These are phyloP conservation scores for Crithidia bombi DNA, from an alignment of 208 protist species.

Conservation along the genomic window DNA sequence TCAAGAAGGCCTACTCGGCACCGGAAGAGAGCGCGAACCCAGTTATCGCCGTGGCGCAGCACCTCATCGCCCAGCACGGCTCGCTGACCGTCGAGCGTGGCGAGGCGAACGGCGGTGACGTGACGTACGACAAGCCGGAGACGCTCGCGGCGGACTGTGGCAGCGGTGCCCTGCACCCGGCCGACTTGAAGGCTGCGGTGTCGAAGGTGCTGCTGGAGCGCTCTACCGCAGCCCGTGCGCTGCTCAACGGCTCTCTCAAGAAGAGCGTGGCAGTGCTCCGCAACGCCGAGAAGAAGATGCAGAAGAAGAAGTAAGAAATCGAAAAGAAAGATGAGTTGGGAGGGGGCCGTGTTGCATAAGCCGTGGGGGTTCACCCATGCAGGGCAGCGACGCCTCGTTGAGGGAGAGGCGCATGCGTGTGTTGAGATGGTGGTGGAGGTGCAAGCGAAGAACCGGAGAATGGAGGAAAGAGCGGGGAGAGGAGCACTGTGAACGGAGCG, in stretches of 20 bases:
- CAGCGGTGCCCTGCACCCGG: constrained; percentile 84
- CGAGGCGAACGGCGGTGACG: constrained; percentile 64
- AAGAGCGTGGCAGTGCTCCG: constrained; percentile 63
- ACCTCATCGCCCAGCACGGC: constrained; percentile 48
- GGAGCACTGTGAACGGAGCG: too few relatives aligned
- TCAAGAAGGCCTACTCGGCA: constrained; percentile 96
- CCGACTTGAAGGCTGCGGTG: constrained; percentile 93
- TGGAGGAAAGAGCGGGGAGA: too few relatives aligned
- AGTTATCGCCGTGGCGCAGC: constrained; percentile 86
- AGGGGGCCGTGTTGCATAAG: not conserved
- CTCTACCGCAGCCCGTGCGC: constrained; percentile 37
- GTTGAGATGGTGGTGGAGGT: too few relatives aligned
- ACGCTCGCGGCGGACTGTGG: constrained; percentile 67
- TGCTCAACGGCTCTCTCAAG: constrained; percentile 63
- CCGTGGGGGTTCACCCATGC: not conserved
- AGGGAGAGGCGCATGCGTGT: too few relatives aligned
- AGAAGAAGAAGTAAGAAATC: constrained; percentile 62
- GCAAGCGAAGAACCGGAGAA: too few relatives aligned
- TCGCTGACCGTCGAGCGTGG: constrained; percentile 55
- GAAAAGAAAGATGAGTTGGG: too few relatives aligned
- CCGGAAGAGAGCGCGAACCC: constrained; percentile 88
- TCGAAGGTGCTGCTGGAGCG: constrained; percentile 55
- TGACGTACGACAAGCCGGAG: constrained; percentile 51
- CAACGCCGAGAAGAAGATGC: constrained; percentile 82
- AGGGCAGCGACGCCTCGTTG: too few relatives aligned